Conservation (phyloP, 305 asterid genomes). For the Caryopteris hybrid region DNA sequence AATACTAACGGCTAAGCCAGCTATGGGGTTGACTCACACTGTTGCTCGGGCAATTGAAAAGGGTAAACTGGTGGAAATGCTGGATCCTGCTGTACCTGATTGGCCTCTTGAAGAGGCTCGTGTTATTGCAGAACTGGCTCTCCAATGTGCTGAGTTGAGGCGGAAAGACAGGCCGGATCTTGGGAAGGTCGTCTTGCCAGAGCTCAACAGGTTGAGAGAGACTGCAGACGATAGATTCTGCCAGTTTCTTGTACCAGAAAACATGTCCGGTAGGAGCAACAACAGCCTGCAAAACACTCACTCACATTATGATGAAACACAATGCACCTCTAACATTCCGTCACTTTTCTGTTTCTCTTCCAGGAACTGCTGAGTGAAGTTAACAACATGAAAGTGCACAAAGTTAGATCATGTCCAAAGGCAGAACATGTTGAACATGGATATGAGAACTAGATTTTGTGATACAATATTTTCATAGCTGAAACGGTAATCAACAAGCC, state of each 20-base stretch:
- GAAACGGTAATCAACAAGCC: no score
- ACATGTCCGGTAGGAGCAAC: slow-evolving; percentile 16
- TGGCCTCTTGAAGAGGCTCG: slow-evolving; percentile 77
- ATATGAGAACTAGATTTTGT: no score
- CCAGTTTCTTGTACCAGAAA: slow-evolving; percentile 29
- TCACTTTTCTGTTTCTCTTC: neutral
- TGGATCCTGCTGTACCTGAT: slow-evolving; percentile 60
- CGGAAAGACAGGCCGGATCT: slow-evolving; percentile 89
- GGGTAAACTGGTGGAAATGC: slow-evolving; percentile 46
- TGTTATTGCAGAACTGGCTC: slow-evolving; percentile 49
- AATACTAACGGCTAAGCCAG: slow-evolving; percentile 55
- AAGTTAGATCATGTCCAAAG: no score
- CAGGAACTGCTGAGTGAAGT: slow-evolving; percentile 20
- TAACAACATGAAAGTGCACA: neutral
- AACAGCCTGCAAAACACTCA: neutral
- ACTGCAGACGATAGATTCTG: slow-evolving; percentile 44
- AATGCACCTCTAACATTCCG: neutral
- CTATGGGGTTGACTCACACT: slow-evolving; percentile 76
- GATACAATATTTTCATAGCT: no score
- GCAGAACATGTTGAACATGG: no score
- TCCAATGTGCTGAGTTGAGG: slow-evolving; percentile 71
- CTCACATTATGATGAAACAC: neutral
- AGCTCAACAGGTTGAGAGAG: slow-evolving; percentile 54
- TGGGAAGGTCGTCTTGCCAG: slow-evolving; percentile 58
- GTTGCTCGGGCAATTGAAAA: slow-evolving; percentile 45